Base-by-base conservation (phyloP, 352 stramenopile species). In the Phytophthora lateralis region DNA sequence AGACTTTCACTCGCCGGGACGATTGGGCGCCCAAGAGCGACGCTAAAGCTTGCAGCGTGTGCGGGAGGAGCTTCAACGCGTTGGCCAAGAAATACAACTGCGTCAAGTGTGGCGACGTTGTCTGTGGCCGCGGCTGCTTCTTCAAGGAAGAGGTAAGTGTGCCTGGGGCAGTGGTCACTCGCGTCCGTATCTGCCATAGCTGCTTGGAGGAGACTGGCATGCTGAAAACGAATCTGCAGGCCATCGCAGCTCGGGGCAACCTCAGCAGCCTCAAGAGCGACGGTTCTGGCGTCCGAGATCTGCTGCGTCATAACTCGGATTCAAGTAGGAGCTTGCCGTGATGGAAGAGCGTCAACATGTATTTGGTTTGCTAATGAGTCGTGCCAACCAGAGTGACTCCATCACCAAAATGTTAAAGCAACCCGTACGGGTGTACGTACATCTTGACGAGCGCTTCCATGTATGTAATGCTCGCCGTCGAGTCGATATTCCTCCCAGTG, bases 91-190 rank as follows among this genome's bases (percentile, higher is more conserved):
- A 63, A 15, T 24, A 64, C 34, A 54, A 76, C 34, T 79, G 71
- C 43, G 60, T 64, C 3, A 58, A 32, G 4, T 79, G 71, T 30
- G 67, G 71, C 6, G 47, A 63, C 4, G 67, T 75, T 0, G 59
- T 79, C 0, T 72, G 71, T 47, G 32, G 42, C 6, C 30, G 38
- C 8, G 24, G 38, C 32, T 79, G 71, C 51, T 66, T 35, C 55
- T 66, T 56, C 24, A 60, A 59, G 32, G 64, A 74, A 51, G 60
- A 73, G 15, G 67, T 79, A 52, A 74, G 72, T 60, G 58, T 83
- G 11, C 75, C 61, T 3, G 75, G 75, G 24, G 75, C 69, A 11
- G 56, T 61, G 29, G 34, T 75, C 56, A 75, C 55, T 26, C 55
- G 39, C 9, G 66, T 78, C n/a, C 61, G 64, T 5, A 72, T 80